These are phyloP conservation scores for Arctium minus DNA, from an alignment of 129 eudicot species.

Conservation along the genomic window DNA sequence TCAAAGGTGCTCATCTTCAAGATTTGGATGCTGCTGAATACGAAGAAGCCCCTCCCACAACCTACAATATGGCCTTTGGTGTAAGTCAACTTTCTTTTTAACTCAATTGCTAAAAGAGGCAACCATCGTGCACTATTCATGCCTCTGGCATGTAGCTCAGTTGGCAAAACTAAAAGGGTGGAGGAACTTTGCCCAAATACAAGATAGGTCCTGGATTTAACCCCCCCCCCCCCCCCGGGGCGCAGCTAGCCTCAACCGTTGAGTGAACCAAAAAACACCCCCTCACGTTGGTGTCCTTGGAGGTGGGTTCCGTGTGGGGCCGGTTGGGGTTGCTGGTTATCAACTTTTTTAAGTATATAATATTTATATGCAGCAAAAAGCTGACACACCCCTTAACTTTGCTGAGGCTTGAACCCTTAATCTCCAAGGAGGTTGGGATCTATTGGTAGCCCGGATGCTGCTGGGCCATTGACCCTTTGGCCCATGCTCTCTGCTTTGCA, in stretches of 20 bases:
- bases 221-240: no score
- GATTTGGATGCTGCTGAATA: conserved; percentile 97
- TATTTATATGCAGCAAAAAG: no score
- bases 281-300: no score
- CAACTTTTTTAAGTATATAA: neutral
- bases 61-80: conserved; percentile 60
- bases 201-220: no score
- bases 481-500: neutral
- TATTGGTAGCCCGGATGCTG: neutral
- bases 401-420: neutral
- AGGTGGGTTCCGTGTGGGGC: no score
- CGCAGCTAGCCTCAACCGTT: no score
- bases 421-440: neutral
- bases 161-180: no score
- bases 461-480: neutral
- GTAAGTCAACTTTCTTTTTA: conserved; percentile 39
- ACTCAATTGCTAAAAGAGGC: neutral
- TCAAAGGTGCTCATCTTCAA: conserved; percentile 93
- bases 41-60: conserved; percentile 83
- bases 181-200: no score
- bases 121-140: neutral
- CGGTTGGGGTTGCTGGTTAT: no score
- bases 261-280: no score
- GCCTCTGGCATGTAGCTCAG: neutral
- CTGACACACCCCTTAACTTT: neutral